phyloP scores from a whole-genome alignment of 345 rosid genomes.

The Eucalyptus polyanthemos region DNA sequence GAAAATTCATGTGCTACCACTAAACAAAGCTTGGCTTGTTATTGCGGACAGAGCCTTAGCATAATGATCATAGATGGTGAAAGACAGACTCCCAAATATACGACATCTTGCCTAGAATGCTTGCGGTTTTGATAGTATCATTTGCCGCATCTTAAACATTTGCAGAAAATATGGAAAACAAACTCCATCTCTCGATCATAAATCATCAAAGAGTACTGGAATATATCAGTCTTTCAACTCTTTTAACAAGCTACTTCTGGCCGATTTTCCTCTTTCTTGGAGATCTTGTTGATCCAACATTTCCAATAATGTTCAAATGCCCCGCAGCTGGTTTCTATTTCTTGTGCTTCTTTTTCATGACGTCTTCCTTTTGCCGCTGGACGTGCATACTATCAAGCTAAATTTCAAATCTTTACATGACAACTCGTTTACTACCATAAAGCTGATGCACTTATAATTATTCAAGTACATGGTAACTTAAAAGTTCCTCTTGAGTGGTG shows the following conservation, averaged over 20 bases:
- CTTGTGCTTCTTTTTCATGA: neutral
- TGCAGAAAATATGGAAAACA: neutral
- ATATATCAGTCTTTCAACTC: neutral
- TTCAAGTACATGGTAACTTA: neutral
- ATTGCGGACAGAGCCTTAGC: neutral
- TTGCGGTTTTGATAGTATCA: neutral
- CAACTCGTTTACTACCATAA: neutral
- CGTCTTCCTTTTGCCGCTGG: neutral
- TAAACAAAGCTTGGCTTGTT: neutral
- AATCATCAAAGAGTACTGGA: neutral
- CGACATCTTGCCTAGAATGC: neutral
- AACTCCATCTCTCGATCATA: neutral
- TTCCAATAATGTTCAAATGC: neutral
- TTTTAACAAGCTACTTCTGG: neutral
- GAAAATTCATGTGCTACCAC: neutral
- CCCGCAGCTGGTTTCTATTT: neutral
- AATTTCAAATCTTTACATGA: neutral
- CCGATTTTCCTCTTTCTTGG: neutral
- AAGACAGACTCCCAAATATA: neutral
- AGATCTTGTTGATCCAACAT: neutral
- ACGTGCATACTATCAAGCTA: neutral
- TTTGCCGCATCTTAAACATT: neutral
- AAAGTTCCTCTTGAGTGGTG: neutral
- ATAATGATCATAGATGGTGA: neutral
- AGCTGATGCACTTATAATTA: neutral